A percentile compares a stretch with the other conserved stretches of the same genome.
Conservation (phyloP, 1,139 yeast genomes). For the Hemisphaericaspora xylanilytica region DNA sequence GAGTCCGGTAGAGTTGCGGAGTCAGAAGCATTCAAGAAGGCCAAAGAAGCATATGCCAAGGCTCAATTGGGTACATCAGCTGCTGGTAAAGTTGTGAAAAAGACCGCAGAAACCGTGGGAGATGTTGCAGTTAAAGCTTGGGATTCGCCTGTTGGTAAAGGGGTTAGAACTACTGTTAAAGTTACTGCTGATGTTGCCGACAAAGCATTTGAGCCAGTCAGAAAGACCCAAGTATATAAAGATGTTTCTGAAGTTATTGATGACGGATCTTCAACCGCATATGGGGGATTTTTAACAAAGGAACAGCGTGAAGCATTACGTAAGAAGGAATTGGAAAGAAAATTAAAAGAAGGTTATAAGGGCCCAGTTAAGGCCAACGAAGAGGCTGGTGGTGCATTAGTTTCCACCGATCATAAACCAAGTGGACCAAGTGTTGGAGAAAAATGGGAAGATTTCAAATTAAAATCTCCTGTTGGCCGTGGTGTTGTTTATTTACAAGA, state of each 20-base stretch:
- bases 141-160: conserved; percentile 93
- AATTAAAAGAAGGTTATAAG: conserved; percentile 54
- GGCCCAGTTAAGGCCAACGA: conserved; percentile 76
- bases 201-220: conserved; percentile 89
- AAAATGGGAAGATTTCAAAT: conserved; percentile 66
- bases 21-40: conserved; percentile 88
- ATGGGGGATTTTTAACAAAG: conserved; percentile 90
- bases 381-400: conserved; percentile 82
- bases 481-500: conserved; percentile 59
- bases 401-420: conserved; percentile 79
- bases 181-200: conserved; percentile 81
- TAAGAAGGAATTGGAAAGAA: conserved; percentile 54
- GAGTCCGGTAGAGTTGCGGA: conserved; percentile 96
- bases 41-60: conserved; percentile 86
- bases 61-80: conserved; percentile 82
- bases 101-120: conserved; percentile 94
- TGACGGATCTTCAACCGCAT: conserved; percentile 83
- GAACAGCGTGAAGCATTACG: conserved; percentile 80
- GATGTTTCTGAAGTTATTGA: conserved; percentile 87
- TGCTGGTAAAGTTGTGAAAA: conserved; percentile 78
- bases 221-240: conserved; percentile 85
- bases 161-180: conserved; percentile 77
- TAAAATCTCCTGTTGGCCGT: conserved; percentile 70
- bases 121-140: conserved; percentile 88
- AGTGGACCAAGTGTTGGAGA: conserved; percentile 68